These are phyloP conservation scores for Nakazawaea wyomingensis DNA, from an alignment of 805 yeast species.

Conservation along the genomic window DNA sequence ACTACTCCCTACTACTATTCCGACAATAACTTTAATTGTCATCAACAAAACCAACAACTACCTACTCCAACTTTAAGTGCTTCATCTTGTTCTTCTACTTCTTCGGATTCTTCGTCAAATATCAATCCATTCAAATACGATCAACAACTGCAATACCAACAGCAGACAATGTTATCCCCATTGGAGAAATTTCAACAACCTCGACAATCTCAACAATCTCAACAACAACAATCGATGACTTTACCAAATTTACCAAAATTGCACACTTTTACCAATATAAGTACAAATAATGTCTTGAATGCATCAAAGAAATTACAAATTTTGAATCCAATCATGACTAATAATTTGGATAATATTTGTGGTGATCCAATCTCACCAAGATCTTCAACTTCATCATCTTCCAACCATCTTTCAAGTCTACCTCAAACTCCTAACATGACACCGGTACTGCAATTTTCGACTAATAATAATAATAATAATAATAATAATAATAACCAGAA, in stretches of 20 bases:
- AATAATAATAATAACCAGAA: no score
- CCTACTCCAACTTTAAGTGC: conserved; percentile 7
- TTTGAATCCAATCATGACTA: neutral
- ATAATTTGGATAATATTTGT: neutral
- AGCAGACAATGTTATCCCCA: conserved; percentile 6
- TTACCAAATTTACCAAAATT: conserved; percentile 6
- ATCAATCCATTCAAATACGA: neutral
- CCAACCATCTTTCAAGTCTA: no score
- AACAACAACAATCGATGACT: neutral
- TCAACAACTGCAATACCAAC: neutral
- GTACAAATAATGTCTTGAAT: neutral
- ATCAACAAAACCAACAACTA: conserved; percentile 5
- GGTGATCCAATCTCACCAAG: conserved; percentile 9
- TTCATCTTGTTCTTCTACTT: conserved; percentile 5
- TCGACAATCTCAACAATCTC: neutral
- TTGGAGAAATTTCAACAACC: neutral
- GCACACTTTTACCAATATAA: conserved; percentile 6
- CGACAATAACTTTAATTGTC: neutral
- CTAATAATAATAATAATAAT: no score
- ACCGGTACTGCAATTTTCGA: no score
- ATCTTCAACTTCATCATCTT: conserved; percentile 2
- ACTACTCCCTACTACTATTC: conserved; percentile 4
- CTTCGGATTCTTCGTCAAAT: neutral
- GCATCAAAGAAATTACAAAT: conserved; percentile 2
- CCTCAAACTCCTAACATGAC: no score